Evolutionary conservation across 371 early-diverging fungal species (phyloP).

Genomic region (Vairimorpha ceranae): DNA sequence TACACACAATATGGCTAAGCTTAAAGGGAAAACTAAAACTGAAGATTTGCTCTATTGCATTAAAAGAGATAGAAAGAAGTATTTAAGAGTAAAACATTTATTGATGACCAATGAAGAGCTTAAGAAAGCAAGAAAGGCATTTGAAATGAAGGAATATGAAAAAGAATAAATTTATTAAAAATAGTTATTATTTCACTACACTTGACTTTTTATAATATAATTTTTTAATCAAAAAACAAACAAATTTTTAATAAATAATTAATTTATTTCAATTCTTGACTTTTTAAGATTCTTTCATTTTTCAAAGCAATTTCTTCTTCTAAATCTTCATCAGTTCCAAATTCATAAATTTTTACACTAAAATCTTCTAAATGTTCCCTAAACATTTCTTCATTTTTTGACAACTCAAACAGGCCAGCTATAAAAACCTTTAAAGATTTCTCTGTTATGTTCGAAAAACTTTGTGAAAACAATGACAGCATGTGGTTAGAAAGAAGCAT

Average conservation of each 20-base stretch:
- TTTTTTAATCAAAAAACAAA: not conserved
- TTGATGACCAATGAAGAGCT: constrained; percentile 85
- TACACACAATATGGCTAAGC: constrained; percentile 54
- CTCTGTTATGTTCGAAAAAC: constrained; percentile 49
- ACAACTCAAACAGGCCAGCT: constrained; percentile 48
- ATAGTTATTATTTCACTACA: not conserved
- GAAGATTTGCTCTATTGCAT: constrained; percentile 82
- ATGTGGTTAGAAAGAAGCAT: constrained; percentile 31
- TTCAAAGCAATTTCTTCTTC: constrained; percentile 46
- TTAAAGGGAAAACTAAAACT: constrained; percentile 70
- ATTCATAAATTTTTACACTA: constrained; percentile 53
- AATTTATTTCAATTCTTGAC: constrained; percentile 6
- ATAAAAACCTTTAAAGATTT: constrained; percentile 41
- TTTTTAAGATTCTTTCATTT: constrained; percentile 44
- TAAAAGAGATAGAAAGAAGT: constrained; percentile 83
- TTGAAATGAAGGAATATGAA: constrained; percentile 62
- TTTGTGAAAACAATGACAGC: constrained; percentile 17
- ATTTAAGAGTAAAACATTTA: constrained; percentile 84
- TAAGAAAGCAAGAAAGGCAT: constrained; percentile 69
- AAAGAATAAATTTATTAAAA: constrained; percentile 42
- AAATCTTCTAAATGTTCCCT: constrained; percentile 55
- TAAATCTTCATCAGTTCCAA: constrained; percentile 53
- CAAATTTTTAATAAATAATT: not conserved
- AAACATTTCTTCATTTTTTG: constrained; percentile 37
- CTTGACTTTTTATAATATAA: not conserved